Percentiles rank a stretch among this genome's conserved stretches.
phyloP scores from a whole-genome alignment of 129 eudicot species.

The Logfia minima region DNA sequence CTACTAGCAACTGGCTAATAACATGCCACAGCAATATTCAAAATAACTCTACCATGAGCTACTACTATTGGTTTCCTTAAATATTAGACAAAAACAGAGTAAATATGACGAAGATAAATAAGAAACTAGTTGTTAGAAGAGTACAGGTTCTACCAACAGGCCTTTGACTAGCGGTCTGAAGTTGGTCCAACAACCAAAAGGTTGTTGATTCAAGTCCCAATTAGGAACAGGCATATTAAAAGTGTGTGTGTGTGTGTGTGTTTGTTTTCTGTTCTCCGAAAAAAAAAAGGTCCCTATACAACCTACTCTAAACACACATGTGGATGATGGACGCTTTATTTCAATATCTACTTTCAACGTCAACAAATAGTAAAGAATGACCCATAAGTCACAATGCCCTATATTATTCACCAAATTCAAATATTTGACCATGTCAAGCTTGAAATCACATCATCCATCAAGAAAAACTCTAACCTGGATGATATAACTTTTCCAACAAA shows the following conservation, averaged over 20 bases:
- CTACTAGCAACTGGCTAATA: conserved; percentile 3
- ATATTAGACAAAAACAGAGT: neutral
- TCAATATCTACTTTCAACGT: neutral
- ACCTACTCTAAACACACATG: neutral
- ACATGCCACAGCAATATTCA: neutral
- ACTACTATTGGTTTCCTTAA: conserved; percentile 1
- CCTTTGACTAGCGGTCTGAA: too few species aligned
- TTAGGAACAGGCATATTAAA: too few species aligned
- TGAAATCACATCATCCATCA: neutral
- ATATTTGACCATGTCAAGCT: neutral
- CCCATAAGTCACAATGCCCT: neutral
- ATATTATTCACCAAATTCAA: neutral
- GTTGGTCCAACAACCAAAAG: too few species aligned
- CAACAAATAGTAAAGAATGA: neutral
- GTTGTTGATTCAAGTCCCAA: too few species aligned
- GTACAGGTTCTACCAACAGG: neutral
- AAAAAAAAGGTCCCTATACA: neutral
- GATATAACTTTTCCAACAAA: conserved; percentile 86
- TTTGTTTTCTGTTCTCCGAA: too few species aligned
- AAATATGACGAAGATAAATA: neutral
- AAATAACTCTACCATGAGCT: neutral
- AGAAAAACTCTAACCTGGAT: conserved; percentile 52
- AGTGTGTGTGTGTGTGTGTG: too few species aligned
- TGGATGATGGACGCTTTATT: neutral
- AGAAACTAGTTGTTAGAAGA: neutral